phyloP scores from a whole-genome alignment of 805 yeast genomes.

The Candida stauntonica region DNA sequence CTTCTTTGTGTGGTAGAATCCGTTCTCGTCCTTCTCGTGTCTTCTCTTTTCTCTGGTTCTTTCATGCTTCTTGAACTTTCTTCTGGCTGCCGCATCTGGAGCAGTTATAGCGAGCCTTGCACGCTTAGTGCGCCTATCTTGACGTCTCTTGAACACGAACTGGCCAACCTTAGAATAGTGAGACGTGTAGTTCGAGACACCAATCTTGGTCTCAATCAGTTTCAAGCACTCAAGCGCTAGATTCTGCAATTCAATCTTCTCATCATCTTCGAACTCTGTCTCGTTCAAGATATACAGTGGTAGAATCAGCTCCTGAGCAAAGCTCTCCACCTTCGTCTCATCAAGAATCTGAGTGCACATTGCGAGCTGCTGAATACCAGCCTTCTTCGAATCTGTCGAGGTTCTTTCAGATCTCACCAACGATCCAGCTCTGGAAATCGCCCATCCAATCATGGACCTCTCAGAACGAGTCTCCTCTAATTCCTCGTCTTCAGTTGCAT shows the following conservation, averaged over 20 bases:
- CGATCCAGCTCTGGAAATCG: slow-evolving; percentile 56
- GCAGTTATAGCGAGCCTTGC: slow-evolving; percentile 71
- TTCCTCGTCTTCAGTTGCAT: slow-evolving; percentile 23
- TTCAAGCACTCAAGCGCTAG: slow-evolving; percentile 63
- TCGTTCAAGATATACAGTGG: slow-evolving; percentile 51
- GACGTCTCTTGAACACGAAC: slow-evolving; percentile 55
- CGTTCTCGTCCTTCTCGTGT: slow-evolving; percentile 69
- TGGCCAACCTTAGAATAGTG: slow-evolving; percentile 62
- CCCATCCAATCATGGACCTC: slow-evolving; percentile 49
- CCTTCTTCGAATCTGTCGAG: slow-evolving; percentile 54
- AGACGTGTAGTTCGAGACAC: slow-evolving; percentile 62
- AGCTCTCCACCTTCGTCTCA: slow-evolving; percentile 35
- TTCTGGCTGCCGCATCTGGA: slow-evolving; percentile 78
- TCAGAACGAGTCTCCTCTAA: slow-evolving; percentile 19
- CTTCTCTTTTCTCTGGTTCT: slow-evolving; percentile 74
- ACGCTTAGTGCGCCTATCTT: slow-evolving; percentile 70
- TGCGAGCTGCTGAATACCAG: slow-evolving; percentile 68
- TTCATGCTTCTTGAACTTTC: slow-evolving; percentile 72
- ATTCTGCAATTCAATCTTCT: slow-evolving; percentile 46
- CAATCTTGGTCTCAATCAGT: slow-evolving; percentile 62
- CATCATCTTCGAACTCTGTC: slow-evolving; percentile 38
- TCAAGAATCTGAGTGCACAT: slow-evolving; percentile 50
- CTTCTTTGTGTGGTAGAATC: slow-evolving; percentile 64
- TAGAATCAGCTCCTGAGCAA: slow-evolving; percentile 47
- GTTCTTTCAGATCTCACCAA: slow-evolving; percentile 64